Evolutionary conservation across 345 rosid species (phyloP).

Genomic region (Citrus trifoliata): DNA sequence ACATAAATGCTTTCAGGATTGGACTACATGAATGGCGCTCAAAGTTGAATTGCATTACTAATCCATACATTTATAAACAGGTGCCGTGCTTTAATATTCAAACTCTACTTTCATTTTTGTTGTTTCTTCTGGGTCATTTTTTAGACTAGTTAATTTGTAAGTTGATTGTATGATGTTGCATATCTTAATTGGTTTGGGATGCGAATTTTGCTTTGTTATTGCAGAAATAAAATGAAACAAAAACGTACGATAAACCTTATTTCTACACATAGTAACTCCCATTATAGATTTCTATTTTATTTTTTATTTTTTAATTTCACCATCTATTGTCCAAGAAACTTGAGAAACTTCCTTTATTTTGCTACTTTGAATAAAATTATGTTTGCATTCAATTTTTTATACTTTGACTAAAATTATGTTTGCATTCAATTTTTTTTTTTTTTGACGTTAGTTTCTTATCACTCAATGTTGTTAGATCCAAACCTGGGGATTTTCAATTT

Average conservation of each 20-base stretch:
- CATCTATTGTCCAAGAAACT: neutral
- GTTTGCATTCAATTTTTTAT: neutral
- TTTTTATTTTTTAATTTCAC: neutral
- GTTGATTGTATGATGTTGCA: neutral
- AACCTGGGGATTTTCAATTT: neutral
- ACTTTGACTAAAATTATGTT: neutral
- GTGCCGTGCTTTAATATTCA: slow-evolving; percentile 23
- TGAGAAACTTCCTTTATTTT: neutral
- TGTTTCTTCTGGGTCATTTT: neutral
- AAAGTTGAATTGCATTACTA: slow-evolving; percentile 66
- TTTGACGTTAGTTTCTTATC: neutral
- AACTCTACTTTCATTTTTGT: neutral
- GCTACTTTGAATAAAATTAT: neutral
- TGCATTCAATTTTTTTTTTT: neutral
- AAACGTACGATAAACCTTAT: neutral
- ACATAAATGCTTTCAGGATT: slow-evolving; percentile 52
- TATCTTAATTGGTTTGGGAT: neutral
- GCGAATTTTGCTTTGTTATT: neutral
- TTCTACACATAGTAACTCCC: neutral
- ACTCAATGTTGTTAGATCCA: neutral
- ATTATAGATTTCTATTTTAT: neutral
- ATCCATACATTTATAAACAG: slow-evolving; percentile 69
- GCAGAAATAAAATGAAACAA: neutral
- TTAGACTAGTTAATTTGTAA: neutral
- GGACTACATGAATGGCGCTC: slow-evolving; percentile 65